A percentile compares a stretch with the other conserved stretches of the same genome.
Conservation (phyloP, 768 basidiomycete genomes). For the Peribolospora baueri region DNA sequence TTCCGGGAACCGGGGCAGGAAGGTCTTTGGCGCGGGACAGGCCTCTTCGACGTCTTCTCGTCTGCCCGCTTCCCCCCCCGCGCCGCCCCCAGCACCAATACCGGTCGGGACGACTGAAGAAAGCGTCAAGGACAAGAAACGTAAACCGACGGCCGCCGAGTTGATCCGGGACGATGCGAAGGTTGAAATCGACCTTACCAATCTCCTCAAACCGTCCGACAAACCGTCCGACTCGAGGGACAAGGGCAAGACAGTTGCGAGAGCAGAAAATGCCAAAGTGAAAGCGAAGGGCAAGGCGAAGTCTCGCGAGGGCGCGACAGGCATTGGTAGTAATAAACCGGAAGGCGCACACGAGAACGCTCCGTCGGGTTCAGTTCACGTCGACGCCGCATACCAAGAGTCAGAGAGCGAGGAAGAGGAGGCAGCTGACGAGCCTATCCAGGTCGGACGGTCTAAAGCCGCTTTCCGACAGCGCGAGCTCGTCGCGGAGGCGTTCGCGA, state of each 20-base stretch:
- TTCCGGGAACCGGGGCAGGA: constrained; percentile 20
- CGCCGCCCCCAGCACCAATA: background rate
- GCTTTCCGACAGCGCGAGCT: constrained; percentile 79
- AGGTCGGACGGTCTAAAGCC: constrained; percentile 1
- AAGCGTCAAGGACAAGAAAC: background rate
- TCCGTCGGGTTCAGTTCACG: constrained; percentile 4
- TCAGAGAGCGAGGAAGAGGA: constrained; percentile 43
- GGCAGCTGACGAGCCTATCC: constrained; percentile 19
- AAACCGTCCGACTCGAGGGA: constrained; percentile 4
- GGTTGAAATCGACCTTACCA: constrained; percentile 47
- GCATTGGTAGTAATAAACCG: constrained; percentile 5
- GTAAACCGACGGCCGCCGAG: background rate
- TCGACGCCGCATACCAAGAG: constrained; percentile 27
- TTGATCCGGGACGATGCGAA: constrained; percentile 38
- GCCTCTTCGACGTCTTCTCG: constrained; percentile 12
- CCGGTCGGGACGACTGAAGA: background rate
- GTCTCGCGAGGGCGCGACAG: background rate
- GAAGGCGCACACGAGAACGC: constrained; percentile 7
- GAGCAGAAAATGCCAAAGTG: constrained; percentile 7
- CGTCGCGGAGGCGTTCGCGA: constrained; percentile 84
- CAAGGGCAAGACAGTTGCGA: background rate
- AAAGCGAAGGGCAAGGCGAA: constrained; percentile 13
- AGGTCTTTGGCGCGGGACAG: constrained; percentile 17
- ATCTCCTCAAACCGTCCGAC: constrained; percentile 21
- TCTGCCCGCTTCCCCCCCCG: constrained; percentile 23